phyloP scores from a whole-genome alignment of 345 rosid species.

The Gynandropsis gynandra region DNA sequence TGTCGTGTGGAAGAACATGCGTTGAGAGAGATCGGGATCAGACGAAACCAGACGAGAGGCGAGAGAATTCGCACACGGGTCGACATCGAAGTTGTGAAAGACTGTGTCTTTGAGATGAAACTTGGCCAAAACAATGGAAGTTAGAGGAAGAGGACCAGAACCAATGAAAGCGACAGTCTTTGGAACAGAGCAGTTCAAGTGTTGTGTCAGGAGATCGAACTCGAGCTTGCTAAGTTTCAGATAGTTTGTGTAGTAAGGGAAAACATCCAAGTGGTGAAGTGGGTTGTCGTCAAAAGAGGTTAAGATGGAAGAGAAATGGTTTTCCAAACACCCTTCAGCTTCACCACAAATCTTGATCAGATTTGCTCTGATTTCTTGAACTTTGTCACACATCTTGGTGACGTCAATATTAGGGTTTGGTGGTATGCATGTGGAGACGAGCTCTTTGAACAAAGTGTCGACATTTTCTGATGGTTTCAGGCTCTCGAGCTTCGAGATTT shows the following conservation, averaged over 20 bases:
- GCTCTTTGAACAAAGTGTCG: conserved; percentile 72
- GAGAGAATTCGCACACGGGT: conserved; percentile 49
- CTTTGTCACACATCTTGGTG: conserved; percentile 39
- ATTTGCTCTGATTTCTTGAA: conserved; percentile 63
- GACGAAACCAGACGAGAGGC: conserved; percentile 47
- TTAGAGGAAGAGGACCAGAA: conserved; percentile 86
- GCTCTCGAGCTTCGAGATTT: conserved; percentile 59
- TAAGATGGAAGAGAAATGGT: conserved; percentile 58
- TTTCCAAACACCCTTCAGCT: conserved; percentile 66
- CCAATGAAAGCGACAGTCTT: conserved; percentile 71
- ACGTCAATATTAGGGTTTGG: conserved; percentile 63
- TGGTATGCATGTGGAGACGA: conserved; percentile 76
- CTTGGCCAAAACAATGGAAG: conserved; percentile 65
- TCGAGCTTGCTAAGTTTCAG: conserved; percentile 76
- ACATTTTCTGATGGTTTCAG: conserved; percentile 78
- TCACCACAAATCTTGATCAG: conserved; percentile 68
- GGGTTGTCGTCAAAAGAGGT: conserved; percentile 63
- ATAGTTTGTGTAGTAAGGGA: conserved; percentile 80
- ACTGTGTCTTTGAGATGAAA: conserved; percentile 43
- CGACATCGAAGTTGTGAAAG: conserved; percentile 79
- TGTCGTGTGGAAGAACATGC: conserved; percentile 61
- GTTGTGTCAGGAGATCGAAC: conserved; percentile 44
- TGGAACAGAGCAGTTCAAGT: conserved; percentile 31
- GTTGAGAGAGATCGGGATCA: conserved; percentile 54
- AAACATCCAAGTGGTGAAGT: conserved; percentile 50